Conservation (phyloP, 192 early-diverging fungal species). For the Coemansia sp. region DNA sequence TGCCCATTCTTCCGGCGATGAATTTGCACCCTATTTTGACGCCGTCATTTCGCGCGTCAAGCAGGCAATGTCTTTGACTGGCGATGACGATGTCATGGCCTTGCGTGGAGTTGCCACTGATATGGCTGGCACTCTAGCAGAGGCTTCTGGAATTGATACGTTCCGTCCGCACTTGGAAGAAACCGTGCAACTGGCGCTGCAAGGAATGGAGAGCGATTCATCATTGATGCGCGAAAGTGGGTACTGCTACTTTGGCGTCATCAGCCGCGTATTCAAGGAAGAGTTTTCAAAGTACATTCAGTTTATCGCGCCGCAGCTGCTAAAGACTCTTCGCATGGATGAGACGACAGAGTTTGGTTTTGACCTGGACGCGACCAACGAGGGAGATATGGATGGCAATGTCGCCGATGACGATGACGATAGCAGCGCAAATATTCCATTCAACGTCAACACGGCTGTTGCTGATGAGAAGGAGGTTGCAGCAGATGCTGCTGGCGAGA, state of each 20-base stretch:
- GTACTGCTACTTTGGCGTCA: slow-evolving; percentile 83
- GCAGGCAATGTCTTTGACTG: slow-evolving; percentile 69
- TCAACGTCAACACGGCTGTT: slow-evolving; percentile 73
- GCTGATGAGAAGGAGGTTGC: slow-evolving; percentile 94
- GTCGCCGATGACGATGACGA: slow-evolving; percentile 56
- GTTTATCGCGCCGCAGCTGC: slow-evolving; percentile 76
- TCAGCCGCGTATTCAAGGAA: slow-evolving; percentile 76
- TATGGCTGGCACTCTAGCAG: slow-evolving; percentile 79
- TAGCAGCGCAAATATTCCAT: slow-evolving; percentile 60
- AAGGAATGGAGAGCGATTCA: slow-evolving; percentile 74
- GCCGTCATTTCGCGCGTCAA: slow-evolving; percentile 68
- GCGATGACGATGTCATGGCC: slow-evolving; percentile 66
- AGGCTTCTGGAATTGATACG: slow-evolving; percentile 79
- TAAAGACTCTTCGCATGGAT: slow-evolving; percentile 74
- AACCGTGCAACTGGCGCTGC: slow-evolving; percentile 73
- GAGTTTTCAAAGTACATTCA: slow-evolving; percentile 80
- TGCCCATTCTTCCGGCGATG: slow-evolving; percentile 78
- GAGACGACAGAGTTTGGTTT: slow-evolving; percentile 56
- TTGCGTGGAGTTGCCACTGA: slow-evolving; percentile 87
- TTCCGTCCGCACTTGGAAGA: slow-evolving; percentile 77
- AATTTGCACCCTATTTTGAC: slow-evolving; percentile 72
- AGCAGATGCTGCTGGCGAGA: slow-evolving; percentile 82
- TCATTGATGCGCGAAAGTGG: slow-evolving; percentile 79
- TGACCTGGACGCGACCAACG: slow-evolving; percentile 8
- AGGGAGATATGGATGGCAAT: slow-evolving; percentile 31